These are phyloP conservation scores for Rhizopogon sp. DNA, from an alignment of 768 basidiomycete species.

Conservation along the genomic window DNA sequence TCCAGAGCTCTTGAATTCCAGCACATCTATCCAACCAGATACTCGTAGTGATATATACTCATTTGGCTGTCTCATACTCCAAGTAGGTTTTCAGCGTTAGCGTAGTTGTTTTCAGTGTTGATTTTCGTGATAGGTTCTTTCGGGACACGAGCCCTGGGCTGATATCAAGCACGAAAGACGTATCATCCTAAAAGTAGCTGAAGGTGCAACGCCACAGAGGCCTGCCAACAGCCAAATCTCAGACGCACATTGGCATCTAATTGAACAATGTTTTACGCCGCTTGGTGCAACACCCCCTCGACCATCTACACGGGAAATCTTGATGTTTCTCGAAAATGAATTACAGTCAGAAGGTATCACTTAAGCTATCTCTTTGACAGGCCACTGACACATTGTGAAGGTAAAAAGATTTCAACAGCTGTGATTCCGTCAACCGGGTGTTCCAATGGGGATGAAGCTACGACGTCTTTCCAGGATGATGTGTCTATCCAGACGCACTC, in stretches of 20 bases:
- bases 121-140: background rate
- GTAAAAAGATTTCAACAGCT: background rate
- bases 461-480: background rate
- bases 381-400: background rate
- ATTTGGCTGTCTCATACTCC: constrained; percentile 23
- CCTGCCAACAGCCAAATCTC: background rate
- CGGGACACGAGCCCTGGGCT: background rate
- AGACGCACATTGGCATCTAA: background rate
- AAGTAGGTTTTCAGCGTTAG: background rate
- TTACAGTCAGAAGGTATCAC: background rate
- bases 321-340: background rate
- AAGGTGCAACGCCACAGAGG: background rate
- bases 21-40: background rate
- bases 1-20: constrained; percentile 22
- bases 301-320: background rate
- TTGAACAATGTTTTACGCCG: background rate
- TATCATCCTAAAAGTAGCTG: background rate
- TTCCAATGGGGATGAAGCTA: background rate
- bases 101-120: background rate
- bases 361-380: background rate
- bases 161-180: background rate
- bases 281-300: background rate
- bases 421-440: background rate
- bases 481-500: background rate
- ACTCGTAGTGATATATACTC: constrained; percentile 4